Evolutionary conservation across 1,284 basidiomycete species (phyloP).

Genomic region (Leccinum fuscescens): DNA sequence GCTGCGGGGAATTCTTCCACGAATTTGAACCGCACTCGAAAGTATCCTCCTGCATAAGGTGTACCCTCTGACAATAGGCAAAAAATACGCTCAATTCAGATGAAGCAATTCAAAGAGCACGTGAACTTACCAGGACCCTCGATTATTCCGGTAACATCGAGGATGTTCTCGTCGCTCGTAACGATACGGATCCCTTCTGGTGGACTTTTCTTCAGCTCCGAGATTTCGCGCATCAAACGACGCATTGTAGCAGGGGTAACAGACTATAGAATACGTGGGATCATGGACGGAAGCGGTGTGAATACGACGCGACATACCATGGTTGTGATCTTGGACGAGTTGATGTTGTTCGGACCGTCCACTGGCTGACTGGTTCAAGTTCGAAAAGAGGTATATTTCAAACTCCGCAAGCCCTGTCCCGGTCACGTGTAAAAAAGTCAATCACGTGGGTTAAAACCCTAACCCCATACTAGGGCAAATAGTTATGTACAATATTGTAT

Average conservation of each 20-base stretch:
- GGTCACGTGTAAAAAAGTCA: constrained; percentile 32
- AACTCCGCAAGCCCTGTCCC: constrained; percentile 25
- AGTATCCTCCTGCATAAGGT: constrained; percentile 91
- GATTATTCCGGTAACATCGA: constrained; percentile 79
- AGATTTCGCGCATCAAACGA: constrained; percentile 82
- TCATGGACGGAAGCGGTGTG: background rate
- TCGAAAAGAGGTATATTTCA: constrained; percentile 27
- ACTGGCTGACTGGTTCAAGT: constrained; percentile 21
- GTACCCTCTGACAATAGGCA: constrained; percentile 64
- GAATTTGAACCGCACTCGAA: constrained; percentile 84
- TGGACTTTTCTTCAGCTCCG: constrained; percentile 73
- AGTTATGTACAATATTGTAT: background rate
- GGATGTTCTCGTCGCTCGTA: constrained; percentile 80
- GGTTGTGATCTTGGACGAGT: constrained; percentile 8
- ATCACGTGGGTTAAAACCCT: constrained; percentile 23
- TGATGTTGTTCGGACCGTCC: constrained; percentile 9
- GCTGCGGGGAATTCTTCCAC: constrained; percentile 87
- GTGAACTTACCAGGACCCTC: constrained; percentile 68
- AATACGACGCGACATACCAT: constrained; percentile 25
- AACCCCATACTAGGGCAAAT: constrained; percentile 11
- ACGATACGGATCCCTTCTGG: constrained; percentile 87
- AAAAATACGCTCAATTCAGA: constrained; percentile 16
- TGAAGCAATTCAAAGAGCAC: constrained; percentile 7
- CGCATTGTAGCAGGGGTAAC: constrained; percentile 58
- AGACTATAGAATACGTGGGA: constrained; percentile 32